Conservation (phyloP, 2,329 filamentous ascomycete genomes). For the Trichoderma endophyticum region DNA sequence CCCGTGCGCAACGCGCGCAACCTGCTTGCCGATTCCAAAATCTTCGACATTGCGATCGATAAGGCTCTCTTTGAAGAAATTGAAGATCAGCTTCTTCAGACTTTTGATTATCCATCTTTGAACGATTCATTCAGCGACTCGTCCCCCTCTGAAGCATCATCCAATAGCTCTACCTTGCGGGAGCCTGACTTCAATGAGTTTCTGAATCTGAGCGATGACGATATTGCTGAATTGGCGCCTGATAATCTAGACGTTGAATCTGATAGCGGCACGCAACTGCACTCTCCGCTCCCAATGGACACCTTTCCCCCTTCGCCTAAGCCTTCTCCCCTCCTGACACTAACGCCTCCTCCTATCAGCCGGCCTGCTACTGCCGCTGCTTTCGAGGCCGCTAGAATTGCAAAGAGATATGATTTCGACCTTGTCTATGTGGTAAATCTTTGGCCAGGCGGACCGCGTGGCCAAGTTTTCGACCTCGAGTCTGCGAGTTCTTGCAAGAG, state of each 20-base stretch:
- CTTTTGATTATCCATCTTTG: constrained; percentile 27
- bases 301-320: constrained; percentile 26
- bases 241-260: constrained; percentile 22
- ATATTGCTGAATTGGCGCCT: constrained; percentile 49
- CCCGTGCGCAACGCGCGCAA: constrained; percentile 26
- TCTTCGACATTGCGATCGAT: constrained; percentile 29
- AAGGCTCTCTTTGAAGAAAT: constrained; percentile 28
- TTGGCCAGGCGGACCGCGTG: constrained; percentile 43
- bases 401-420: constrained; percentile 54
- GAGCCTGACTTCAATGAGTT: constrained; percentile 56
- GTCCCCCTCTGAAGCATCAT: constrained; percentile 30
- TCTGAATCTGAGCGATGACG: constrained; percentile 53
- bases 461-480: constrained; percentile 15
- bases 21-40: constrained; percentile 28
- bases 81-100: constrained; percentile 27
- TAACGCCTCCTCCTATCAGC: constrained; percentile 44
- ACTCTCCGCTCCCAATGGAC: constrained; percentile 23
- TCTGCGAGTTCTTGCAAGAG: constrained; percentile 20
- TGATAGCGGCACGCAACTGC: constrained; percentile 12
- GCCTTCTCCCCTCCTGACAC: constrained; percentile 38
- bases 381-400: constrained; percentile 54
- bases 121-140: constrained; percentile 31
- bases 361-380: constrained; percentile 48
- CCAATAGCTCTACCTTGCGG: constrained; percentile 39
- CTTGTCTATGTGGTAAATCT: constrained; percentile 58